Conservation (phyloP, 2,329 filamentous ascomycete genomes). For the Colletotrichum sidae region DNA sequence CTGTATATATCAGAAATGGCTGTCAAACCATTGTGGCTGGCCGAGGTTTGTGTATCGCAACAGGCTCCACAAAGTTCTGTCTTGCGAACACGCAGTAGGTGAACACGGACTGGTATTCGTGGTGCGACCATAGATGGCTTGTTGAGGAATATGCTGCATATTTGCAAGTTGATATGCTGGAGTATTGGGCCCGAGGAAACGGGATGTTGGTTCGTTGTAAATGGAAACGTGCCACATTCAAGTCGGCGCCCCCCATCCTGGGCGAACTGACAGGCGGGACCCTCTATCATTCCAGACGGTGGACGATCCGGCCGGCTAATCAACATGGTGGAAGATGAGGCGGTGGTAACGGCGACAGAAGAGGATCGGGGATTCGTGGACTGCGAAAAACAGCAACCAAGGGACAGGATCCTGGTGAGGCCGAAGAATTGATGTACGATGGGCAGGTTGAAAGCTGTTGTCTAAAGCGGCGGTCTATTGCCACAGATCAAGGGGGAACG, state of each 20-base stretch:
- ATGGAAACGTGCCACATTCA: conserved; percentile 7
- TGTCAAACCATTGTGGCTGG: too few species aligned
- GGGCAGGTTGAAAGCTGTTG: conserved; percentile 14
- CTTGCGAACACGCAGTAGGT: too few species aligned
- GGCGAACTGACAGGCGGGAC: conserved; percentile 10
- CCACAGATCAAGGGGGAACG: conserved; percentile 12
- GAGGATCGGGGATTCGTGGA: conserved; percentile 1
- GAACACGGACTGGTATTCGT: not conserved
- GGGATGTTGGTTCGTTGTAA: conserved; percentile 6
- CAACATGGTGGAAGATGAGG: conserved; percentile 10
- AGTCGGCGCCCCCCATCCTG: conserved; percentile 12
- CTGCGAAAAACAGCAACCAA: not conserved
- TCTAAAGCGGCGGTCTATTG: conserved; percentile 13
- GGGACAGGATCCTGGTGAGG: conserved; percentile 19
- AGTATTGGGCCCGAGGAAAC: conserved; percentile 15
- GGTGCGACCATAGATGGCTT: conserved; percentile 4
- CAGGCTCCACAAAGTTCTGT: too few species aligned
- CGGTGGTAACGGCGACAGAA: conserved; percentile 5
- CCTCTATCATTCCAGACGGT: conserved; percentile 7
- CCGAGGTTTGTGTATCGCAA: too few species aligned
- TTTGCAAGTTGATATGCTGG: conserved; percentile 16
- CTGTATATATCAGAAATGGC: too few species aligned
- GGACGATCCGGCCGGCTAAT: conserved; percentile 7
- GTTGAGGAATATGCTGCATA: conserved; percentile 15
- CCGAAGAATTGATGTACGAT: conserved; percentile 10